Evolutionary conservation across 805 yeast genomes (phyloP).

Genomic region (Saturnispora bothae): DNA sequence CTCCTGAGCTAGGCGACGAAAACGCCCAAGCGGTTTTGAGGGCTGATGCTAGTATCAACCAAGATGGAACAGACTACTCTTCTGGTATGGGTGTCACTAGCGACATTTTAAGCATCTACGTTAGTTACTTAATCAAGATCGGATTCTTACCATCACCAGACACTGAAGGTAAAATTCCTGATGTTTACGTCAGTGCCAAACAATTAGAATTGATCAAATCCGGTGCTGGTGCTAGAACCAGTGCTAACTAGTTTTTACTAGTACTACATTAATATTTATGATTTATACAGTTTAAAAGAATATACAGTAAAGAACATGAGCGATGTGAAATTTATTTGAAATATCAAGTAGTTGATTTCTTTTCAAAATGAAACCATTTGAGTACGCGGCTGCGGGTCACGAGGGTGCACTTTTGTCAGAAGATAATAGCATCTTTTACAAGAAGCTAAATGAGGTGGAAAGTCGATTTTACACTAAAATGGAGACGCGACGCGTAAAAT

Average conservation of each 20-base stretch:
- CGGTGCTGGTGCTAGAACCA: constrained; percentile 68
- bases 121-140: constrained; percentile 67
- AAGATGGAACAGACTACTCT: constrained; percentile 48
- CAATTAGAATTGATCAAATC: constrained; percentile 54
- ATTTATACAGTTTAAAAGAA: too few relatives aligned
- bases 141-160: constrained; percentile 70
- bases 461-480: constrained; percentile 55
- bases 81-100: constrained; percentile 67
- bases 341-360: too few relatives aligned
- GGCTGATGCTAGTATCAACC: constrained; percentile 42
- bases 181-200: constrained; percentile 41
- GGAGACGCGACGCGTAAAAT: constrained; percentile 11
- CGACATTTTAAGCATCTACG: constrained; percentile 60
- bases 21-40: constrained; percentile 67
- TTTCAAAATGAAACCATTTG: constrained; percentile 26
- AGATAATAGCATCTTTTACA: constrained; percentile 62
- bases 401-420: constrained; percentile 59
- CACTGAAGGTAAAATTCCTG: constrained; percentile 43
- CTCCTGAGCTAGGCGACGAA: constrained; percentile 87
- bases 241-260: constrained; percentile 40
- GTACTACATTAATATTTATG: too few relatives aligned
- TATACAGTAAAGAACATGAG: too few relatives aligned
- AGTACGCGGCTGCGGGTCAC: constrained; percentile 89
- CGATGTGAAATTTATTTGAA: too few relatives aligned
- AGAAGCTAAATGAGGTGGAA: constrained; percentile 57